Base-by-base conservation (phyloP, 1,284 basidiomycete species). In the Pyrrhoderma noxium region DNA sequence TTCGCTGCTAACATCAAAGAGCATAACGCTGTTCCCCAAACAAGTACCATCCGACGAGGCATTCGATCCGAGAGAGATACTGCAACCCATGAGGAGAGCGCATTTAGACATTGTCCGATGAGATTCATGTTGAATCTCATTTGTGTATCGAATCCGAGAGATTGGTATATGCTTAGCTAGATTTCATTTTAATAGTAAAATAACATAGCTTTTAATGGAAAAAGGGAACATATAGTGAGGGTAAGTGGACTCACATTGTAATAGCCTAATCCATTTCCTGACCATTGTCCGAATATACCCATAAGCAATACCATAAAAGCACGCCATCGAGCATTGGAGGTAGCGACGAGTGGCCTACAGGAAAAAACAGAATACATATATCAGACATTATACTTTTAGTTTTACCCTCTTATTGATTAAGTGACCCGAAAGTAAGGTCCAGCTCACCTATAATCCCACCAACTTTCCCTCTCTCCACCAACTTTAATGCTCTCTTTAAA, bases 391-490 rank as follows among this genome's bases (percentile, higher is more conserved):
- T n/a, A n/a, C n/a, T n/a, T n/a, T n/a, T n/a, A n/a, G n/a, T n/a
- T n/a, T n/a, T n/a, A n/a, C n/a, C n/a, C n/a, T n/a, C n/a, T n/a
- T n/a, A n/a, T n/a, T n/a, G n/a, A n/a, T n/a, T n/a, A n/a, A n/a
- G n/a, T n/a, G n/a, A n/a, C n/a, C n/a, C n/a, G n/a, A 19, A 46
- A 23, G 11, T 37, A 27, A 11, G 14, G 9, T 11, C n/a, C 34
- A 19, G 58, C 58, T 16, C 47, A 61, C 31, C 52, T 58, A 57
- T 65, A 67, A 52, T 70, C 67, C 66, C 67, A 75, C 73, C 72
- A 75, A 35, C 68, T 58, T 63, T 75, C 75, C 62, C 76, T 73
- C 39, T 70, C 66, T 19, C 69, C 73, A 49, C 70, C 65, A 7
- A 64, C 54, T 25, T 59, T 58, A 45, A 75, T 74, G 48, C 65